Evolutionary conservation across 176 grass and related monocot genomes (phyloP).

Genomic region (Carex myosuroides): DNA sequence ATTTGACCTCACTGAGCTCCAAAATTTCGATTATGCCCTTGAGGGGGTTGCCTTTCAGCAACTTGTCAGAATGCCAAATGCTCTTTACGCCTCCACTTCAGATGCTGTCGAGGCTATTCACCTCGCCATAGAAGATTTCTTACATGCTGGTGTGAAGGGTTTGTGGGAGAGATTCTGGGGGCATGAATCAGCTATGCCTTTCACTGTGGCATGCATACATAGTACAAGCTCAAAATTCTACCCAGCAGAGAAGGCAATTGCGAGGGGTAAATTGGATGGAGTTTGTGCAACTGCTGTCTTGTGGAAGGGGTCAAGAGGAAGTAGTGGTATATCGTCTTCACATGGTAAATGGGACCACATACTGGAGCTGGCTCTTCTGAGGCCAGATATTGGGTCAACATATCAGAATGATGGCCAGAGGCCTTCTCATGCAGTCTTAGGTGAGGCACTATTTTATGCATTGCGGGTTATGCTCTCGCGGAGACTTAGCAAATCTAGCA

Average conservation of each 20-base stretch:
- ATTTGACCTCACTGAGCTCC: constrained; percentile 66
- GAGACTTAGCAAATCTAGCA: constrained; percentile 76
- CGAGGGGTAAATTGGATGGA: constrained; percentile 69
- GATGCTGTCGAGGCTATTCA: constrained; percentile 75
- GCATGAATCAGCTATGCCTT: constrained; percentile 67
- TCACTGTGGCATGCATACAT: constrained; percentile 88
- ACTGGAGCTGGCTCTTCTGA: constrained; percentile 63
- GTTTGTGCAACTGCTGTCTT: constrained; percentile 79
- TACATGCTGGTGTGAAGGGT: constrained; percentile 75
- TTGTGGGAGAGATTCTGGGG: constrained; percentile 93
- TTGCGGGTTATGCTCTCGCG: constrained; percentile 75
- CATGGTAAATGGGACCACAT: constrained; percentile 96
- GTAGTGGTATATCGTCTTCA: constrained; percentile 21
- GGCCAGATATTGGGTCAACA: constrained; percentile 57
- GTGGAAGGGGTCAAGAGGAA: constrained; percentile 41
- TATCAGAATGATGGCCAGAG: constrained; percentile 37
- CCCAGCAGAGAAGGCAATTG: constrained; percentile 86
- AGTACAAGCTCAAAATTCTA: constrained; percentile 86
- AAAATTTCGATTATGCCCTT: constrained; percentile 84
- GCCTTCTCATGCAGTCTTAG: constrained; percentile 56
- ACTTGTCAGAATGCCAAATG: constrained; percentile 83
- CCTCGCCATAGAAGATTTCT: constrained; percentile 90
- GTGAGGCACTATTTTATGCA: constrained; percentile 90
- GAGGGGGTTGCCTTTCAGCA: constrained; percentile 88
- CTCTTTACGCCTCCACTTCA: constrained; percentile 64